Percentiles rank a stretch among this genome's conserved stretches.
Evolutionary conservation across 139 green algal species (phyloP).

Genomic region (Chlamydomonas incerta): DNA sequence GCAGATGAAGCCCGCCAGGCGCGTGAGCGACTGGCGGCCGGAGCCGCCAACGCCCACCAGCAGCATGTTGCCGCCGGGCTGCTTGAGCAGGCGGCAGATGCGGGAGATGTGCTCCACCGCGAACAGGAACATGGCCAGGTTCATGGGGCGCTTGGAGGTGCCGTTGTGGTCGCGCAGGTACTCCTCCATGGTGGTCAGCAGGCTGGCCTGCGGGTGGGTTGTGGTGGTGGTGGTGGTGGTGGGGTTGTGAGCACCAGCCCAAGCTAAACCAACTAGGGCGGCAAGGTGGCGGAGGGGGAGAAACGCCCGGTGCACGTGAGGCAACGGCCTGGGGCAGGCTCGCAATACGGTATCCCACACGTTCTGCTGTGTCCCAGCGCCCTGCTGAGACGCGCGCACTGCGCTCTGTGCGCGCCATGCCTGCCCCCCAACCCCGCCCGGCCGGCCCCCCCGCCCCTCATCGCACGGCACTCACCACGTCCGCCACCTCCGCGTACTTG

Average conservation of each 20-base stretch:
- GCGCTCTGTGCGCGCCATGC: too few species aligned
- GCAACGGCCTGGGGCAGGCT: too few species aligned
- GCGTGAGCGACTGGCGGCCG: conserved; percentile 76
- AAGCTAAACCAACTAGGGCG: too few species aligned
- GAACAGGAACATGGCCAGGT: conserved; percentile 84
- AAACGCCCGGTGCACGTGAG: too few species aligned
- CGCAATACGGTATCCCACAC: too few species aligned
- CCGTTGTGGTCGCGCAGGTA: conserved; percentile 81
- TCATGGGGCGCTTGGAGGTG: conserved; percentile 82
- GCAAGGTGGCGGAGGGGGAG: too few species aligned
- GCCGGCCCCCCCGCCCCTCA: too few species aligned
- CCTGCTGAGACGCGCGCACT: too few species aligned
- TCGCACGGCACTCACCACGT: conserved; percentile 29
- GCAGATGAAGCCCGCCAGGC: conserved; percentile 77
- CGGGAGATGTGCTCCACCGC: conserved; percentile 80
- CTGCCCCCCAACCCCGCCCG: too few species aligned
- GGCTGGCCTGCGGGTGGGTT: conserved; percentile 24
- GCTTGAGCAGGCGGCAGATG: conserved; percentile 71
- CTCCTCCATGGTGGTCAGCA: conserved; percentile 70
- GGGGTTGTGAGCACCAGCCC: too few species aligned
- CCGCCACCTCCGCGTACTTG: conserved; percentile 51
- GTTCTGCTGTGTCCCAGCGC: too few species aligned
- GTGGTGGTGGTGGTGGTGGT: background rate
- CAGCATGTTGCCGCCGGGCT: conserved; percentile 81
- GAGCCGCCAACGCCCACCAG: conserved; percentile 83